Base-by-base conservation (phyloP, 2,329 filamentous ascomycete genomes). In the Aspergillus sp. region DNA sequence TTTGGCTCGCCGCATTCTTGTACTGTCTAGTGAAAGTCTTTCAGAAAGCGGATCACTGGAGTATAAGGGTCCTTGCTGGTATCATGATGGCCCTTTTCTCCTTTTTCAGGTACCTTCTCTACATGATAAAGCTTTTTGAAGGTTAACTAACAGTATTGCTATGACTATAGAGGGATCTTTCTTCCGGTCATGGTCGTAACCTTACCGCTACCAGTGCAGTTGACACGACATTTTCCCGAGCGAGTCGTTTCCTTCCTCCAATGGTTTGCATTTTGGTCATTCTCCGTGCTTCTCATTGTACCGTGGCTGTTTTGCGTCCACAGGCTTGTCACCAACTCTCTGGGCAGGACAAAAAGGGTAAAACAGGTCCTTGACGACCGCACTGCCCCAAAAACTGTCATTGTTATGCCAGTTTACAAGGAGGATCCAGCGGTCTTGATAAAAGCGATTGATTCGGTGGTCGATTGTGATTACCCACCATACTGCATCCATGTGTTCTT, bases 401-500 rank as follows among this genome's bases (percentile, higher is more conserved):
- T 97, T 47, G 85, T 97, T 46, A 96, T 97, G 90, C 93, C 91
- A 5, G 94, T 90, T 60, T 97, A 95, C 72, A 89, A 93, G 60
- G 93, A 97, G 62, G 83, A 90, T 28, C 88, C 89, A 0, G 85
- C 88, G 1, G 78, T 95, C 9, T 76, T 97, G 37, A 75, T 96
- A 43, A 86, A 86, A 37, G 93, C 91, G 5, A 78, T 96, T 55
- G 84, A 96, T 68, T 96, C 91, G 0, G 84, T 97, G 30, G 89
- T 95, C 40, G 86, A 91, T 56, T 94, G 89, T 67, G 91, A 96
- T 57, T 97, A 97, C 52, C 91, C 93, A 1, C 81, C 89, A 5
- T 85, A 87, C 1, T 96, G 91, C 65, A 85, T 96, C 45, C 93
- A 97, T 64, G 84, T 96, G 28, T 97, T 97, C 67, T 76, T 97